Evolutionary conservation across 805 yeast species (phyloP), one percentile per base, ranked within the genome.

Genomic region (Pachysolen tannophilus): DNA sequence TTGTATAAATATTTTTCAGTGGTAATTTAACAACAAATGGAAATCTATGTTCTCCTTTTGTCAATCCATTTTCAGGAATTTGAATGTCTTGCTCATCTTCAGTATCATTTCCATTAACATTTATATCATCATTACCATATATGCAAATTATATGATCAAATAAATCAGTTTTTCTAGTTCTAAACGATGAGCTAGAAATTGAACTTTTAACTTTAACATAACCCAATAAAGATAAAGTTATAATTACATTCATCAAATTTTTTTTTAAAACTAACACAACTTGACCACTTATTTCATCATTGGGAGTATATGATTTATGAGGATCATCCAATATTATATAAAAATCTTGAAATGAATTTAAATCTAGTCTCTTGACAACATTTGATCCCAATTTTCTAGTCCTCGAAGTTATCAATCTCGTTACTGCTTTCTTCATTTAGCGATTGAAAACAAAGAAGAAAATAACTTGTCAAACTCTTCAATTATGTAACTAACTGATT

Each of bases 21-120:
- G 96, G 95, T n/a, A 87, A 65, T 45, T 75, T 79, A 28, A 87
- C 82, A 32, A 81, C 73, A 50, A 87, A 88, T 15, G 95, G 95
- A 52, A 88, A 87, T 24, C 84, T 60, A 56, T 87, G 96, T 50
- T 83, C 90, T 28, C 96, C 96, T 48, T 76, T 75, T 14, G 75
- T 70, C n/a, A 82, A 53, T 1, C 83, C 83, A 39, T 56, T 63
- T 15, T 36, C 26, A 4, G 38, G 30, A 1, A 34, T 30, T n/a
- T n/a, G n/a, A n/a, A n/a, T n/a, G 5, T 54, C 51, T 26, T 32
- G 32, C 9, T 33, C 27, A 17, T 42, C 51, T 33, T 46, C 39
- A 7, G 46, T 42, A 28, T 53, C 49, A 23, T 36, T 33, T 10
- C n/a, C 51, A 16, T 30, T 35, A 45, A 45, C 48, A 32, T 41